Evolutionary conservation across 495 filamentous ascomycete genomes (phyloP), one percentile per base, ranked within the genome.

Genomic region (Viridothelium virens): DNA sequence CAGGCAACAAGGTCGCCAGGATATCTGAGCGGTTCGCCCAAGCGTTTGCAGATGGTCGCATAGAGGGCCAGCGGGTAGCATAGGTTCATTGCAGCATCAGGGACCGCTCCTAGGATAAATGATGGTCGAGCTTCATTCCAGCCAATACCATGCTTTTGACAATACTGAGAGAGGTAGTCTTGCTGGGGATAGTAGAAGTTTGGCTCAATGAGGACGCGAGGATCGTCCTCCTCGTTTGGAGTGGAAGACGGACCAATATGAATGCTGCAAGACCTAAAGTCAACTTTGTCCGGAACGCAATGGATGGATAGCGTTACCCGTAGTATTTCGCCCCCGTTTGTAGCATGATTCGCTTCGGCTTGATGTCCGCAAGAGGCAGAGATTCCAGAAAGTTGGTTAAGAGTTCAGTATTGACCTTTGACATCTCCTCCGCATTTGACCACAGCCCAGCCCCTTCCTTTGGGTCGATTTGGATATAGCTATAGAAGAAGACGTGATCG

Each of bases 151-250:
- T 74, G 63, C 1, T 72, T 69, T 1, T 61, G 47, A 67, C 76
- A 78, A 68, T 73, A 84, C 7, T 67, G 31, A 2, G 56, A 64
- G 1, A 83, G 74, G 48, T 72, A 46, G 67, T 83, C 79, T 73
- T 84, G 78, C 74, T 84, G 81, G 14, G 70, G 69, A 70, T 81
- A 82, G 75, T 84, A 83, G 71, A 83, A 83, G 68, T 83, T 82
- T 11, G 72, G 70, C 56, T 74, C 77, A n/a, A 77, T 73, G 2
- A 67, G 41, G 31, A 82, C 70, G 10, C 80, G 79, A 9, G 76
- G 75, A 66, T 79, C 75, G 61, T 70, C 69, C 72, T 84, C 81
- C 50, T 76, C 72, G 48, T 75, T 71, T 0, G 81, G 83, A 18
- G 75, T 63, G 11, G 66, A 63, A 1, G 77, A 65, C 1, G 79